Evolutionary conservation across 2,329 filamentous ascomycete genomes (phyloP).

Genomic region (Alternaria sp.): DNA sequence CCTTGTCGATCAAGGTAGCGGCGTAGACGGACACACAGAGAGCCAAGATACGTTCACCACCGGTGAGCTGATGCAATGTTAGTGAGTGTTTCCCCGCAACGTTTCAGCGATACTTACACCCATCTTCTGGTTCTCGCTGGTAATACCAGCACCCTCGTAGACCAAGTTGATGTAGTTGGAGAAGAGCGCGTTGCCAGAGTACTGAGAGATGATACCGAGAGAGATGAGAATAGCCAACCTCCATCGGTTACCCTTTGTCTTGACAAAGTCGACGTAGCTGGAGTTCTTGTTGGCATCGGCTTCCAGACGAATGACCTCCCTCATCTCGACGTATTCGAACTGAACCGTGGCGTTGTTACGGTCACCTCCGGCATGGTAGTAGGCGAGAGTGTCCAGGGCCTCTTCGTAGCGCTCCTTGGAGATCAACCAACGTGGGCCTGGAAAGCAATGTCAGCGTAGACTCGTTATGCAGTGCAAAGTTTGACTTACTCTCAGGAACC

Average conservation of each 20-base stretch:
- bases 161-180: slow-evolving; percentile 70
- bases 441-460: neutral
- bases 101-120: slow-evolving; percentile 47
- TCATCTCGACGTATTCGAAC: slow-evolving; percentile 71
- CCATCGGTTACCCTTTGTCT: slow-evolving; percentile 69
- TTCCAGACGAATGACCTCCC: slow-evolving; percentile 66
- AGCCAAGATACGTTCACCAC: slow-evolving; percentile 65
- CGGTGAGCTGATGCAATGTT: slow-evolving; percentile 24
- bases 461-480: neutral
- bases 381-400: slow-evolving; percentile 65
- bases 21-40: slow-evolving; percentile 63
- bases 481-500: slow-evolving; percentile 60
- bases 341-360: slow-evolving; percentile 65
- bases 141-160: slow-evolving; percentile 67
- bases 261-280: slow-evolving; percentile 66
- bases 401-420: slow-evolving; percentile 68
- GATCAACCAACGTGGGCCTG: slow-evolving; percentile 62
- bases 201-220: slow-evolving; percentile 71
- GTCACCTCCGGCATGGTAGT: slow-evolving; percentile 69
- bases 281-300: slow-evolving; percentile 55
- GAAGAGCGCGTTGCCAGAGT: slow-evolving; percentile 70
- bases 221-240: slow-evolving; percentile 68
- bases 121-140: slow-evolving; percentile 43
- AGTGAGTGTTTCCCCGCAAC: neutral
- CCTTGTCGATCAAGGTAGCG: slow-evolving; percentile 61